Base-by-base conservation (phyloP, 1,139 yeast genomes). In the Fermentozyma sake region DNA sequence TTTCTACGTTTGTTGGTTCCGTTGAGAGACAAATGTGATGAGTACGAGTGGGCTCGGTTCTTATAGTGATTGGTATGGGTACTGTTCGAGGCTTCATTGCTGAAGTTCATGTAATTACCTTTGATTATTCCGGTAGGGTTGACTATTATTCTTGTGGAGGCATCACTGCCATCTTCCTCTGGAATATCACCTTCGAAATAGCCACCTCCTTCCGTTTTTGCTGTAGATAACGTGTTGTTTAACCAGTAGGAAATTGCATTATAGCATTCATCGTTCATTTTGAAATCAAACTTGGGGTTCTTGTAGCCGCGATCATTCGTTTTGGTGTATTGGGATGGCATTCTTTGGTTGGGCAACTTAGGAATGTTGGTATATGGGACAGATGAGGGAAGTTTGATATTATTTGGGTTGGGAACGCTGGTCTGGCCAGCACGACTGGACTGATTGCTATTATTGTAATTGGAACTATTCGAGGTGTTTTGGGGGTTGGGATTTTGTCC, bases 241-340 rank as follows among this genome's bases (percentile, higher is more conserved):
- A 60, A 47, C 68, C 68, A 62, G 34, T 50, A 48, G 10, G 58
- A 50, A 18, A 62, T 61, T 19, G 68, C 68, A 34, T 56, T 55
- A 34, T 58, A 53, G 34, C 68, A 62, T 35, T 62, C 68, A 33
- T 60, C 61, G 37, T 61, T 61, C 64, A 61, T 59, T 27, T 55
- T 54, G 31, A 59, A 55, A 33, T 58, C 60, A 31, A 55, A 47
- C 23, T 38, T 38, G 16, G 44, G 43, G 4, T 30, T 19, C 7
- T 13, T 15, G 31, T 32, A 15, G 10, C 14, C 17, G 18, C 23
- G n/a, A 14, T 18, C 14, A 20, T 16, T 20, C 18, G 20, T 11
- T 25, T 25, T 4, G 22, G 28, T n/a, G 23, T 14, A 15, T n/a
- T n/a, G n/a, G n/a, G n/a, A n/a, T n/a, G n/a, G n/a, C n/a, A n/a